Percentiles rank a stretch among this genome's conserved stretches.
phyloP scores from a whole-genome alignment of 2,329 filamentous ascomycete genomes.

The Fusarium sp. region DNA sequence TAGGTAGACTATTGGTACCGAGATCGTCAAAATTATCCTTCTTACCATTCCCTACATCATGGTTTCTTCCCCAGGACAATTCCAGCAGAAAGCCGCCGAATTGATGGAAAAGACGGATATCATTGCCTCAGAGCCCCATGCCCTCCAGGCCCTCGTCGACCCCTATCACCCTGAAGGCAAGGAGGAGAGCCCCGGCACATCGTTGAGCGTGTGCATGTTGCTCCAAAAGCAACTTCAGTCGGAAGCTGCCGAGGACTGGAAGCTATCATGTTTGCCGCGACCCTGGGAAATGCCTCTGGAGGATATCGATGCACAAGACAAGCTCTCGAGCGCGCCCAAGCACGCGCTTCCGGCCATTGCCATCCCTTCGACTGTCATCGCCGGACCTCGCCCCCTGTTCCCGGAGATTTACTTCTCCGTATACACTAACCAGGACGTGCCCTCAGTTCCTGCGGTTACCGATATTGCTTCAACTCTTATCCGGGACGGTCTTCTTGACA shows the following conservation, averaged over 20 bases:
- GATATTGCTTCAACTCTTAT: slow-evolving; percentile 85
- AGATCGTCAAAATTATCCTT: slow-evolving; percentile 96
- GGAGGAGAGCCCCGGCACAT: slow-evolving; percentile 71
- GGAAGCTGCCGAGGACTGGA: slow-evolving; percentile 81
- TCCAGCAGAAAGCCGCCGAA: slow-evolving; percentile 78
- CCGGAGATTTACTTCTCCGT: slow-evolving; percentile 96
- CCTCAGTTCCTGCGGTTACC: slow-evolving; percentile 83
- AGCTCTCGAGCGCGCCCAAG: slow-evolving; percentile 71
- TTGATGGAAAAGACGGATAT: slow-evolving; percentile 95
- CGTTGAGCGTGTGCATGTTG: slow-evolving; percentile 78
- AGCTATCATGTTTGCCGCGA: slow-evolving; percentile 74
- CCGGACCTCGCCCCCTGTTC: slow-evolving; percentile 81
- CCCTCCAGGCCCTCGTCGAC: slow-evolving; percentile 86
- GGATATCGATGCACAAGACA: slow-evolving; percentile 69
- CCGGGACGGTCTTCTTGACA: slow-evolving; percentile 87
- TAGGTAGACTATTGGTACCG: slow-evolving; percentile 73
- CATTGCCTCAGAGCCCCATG: slow-evolving; percentile 88
- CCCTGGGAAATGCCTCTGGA: slow-evolving; percentile 73
- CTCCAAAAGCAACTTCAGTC: slow-evolving; percentile 86
- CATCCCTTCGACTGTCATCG: slow-evolving; percentile 79
- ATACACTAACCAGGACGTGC: slow-evolving; percentile 85
- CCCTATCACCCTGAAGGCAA: slow-evolving; percentile 77
- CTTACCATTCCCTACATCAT: slow-evolving; percentile 93
- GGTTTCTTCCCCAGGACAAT: slow-evolving; percentile 75
- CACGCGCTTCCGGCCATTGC: slow-evolving; percentile 81